phyloP scores from a whole-genome alignment of 371 early-diverging fungal species.

The Mucor lusitanicus region DNA sequence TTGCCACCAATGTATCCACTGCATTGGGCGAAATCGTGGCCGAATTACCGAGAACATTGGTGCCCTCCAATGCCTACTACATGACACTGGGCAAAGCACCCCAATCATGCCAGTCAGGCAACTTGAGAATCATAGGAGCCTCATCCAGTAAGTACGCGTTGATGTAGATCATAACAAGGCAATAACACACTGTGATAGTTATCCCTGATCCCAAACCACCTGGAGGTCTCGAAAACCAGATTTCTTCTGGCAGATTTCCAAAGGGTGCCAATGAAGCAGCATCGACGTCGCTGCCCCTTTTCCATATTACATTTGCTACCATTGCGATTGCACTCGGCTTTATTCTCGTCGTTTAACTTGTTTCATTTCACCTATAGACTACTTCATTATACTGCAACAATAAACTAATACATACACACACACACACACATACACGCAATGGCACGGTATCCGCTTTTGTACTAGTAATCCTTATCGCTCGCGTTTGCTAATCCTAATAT shows the following conservation, averaged over 20 bases:
- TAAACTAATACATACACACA: neutral
- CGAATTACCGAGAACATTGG: slow-evolving; percentile 14
- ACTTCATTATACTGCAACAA: neutral
- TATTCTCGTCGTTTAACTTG: neutral
- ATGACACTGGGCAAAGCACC: slow-evolving; percentile 26
- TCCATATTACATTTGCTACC: neutral
- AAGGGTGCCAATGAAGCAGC: neutral
- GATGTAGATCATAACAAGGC: too few relatives aligned
- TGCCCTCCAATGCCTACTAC: slow-evolving; percentile 28
- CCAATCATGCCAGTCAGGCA: slow-evolving; percentile 21
- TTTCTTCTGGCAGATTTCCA: slow-evolving; percentile 15
- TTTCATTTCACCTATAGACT: neutral
- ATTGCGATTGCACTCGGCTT: neutral
- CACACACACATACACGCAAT: slow-evolving; percentile 83
- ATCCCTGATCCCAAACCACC: slow-evolving; percentile 14
- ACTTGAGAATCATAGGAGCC: slow-evolving; percentile 23
- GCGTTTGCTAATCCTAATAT: slow-evolving; percentile 61
- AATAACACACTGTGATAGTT: neutral
- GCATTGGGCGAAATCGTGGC: slow-evolving; percentile 2
- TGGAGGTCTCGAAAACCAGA: neutral
- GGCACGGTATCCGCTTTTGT: slow-evolving; percentile 79
- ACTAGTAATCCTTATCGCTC: slow-evolving; percentile 52
- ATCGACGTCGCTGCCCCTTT: neutral
- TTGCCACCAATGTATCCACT: slow-evolving; percentile 19
- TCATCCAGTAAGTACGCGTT: neutral